phyloP scores from a whole-genome alignment of 805 yeast genomes.

The Kuraishia floccosa region DNA sequence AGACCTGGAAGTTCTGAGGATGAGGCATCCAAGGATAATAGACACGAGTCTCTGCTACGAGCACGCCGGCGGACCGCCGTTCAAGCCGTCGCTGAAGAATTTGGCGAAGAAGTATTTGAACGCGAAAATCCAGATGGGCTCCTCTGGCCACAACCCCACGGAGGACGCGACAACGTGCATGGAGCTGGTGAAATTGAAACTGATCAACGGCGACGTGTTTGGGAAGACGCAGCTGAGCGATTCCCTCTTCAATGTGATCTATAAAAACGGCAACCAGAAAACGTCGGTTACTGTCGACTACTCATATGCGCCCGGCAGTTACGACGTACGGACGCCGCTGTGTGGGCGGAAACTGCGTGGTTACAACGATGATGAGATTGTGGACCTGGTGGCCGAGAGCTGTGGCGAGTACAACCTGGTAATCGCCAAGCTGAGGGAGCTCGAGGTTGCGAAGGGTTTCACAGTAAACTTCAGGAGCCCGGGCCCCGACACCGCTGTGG shows the following conservation, averaged over 20 bases:
- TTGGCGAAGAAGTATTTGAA: constrained; percentile 47
- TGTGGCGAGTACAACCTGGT: constrained; percentile 31
- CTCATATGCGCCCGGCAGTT: background rate
- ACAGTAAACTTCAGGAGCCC: constrained; percentile 8
- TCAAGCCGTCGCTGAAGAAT: constrained; percentile 66
- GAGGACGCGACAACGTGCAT: constrained; percentile 80
- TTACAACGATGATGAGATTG: constrained; percentile 48
- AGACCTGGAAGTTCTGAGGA: constrained; percentile 59
- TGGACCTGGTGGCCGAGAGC: constrained; percentile 26
- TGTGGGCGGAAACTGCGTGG: constrained; percentile 29
- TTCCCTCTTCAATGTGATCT: background rate
- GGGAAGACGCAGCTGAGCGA: constrained; percentile 28
- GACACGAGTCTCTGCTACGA: constrained; percentile 75
- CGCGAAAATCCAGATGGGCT: constrained; percentile 55
- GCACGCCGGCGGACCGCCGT: constrained; percentile 77
- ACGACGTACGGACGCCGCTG: constrained; percentile 1
- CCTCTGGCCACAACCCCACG: constrained; percentile 69
- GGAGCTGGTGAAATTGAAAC: constrained; percentile 61
- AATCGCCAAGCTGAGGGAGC: constrained; percentile 45
- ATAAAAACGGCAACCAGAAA: background rate
- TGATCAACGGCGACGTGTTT: constrained; percentile 51
- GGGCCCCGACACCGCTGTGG: constrained; percentile 9
- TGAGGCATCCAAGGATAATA: constrained; percentile 64
- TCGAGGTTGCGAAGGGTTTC: constrained; percentile 30
- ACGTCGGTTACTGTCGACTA: too few species aligned